Evolutionary conservation across 345 rosid genomes (phyloP), one percentile per base, ranked within the genome.

Genomic region (Populus pruinosa): DNA sequence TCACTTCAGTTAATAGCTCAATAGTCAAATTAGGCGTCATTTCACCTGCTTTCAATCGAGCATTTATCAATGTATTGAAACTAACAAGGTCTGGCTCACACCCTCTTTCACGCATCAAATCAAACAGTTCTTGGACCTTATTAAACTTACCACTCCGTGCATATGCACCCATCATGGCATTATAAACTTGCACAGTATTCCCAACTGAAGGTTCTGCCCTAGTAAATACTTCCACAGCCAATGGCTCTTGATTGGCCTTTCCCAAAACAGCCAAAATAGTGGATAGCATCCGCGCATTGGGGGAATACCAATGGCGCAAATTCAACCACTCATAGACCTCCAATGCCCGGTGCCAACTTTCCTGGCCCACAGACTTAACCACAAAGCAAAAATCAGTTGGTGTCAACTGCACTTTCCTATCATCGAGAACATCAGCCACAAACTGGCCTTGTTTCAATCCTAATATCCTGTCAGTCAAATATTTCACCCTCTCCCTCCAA

Each of bases 271-370:
- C 89, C 85, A 95, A 86, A 43, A 95, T 88, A 8, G 98, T 91
- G 35, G 98, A 88, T 1, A 93, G 88, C 99, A 92, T 91, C 33
- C 97, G 88, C 1, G 99, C 87, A 74, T 86, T 91, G 55, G 99
- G 98, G 0, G 96, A 85, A 79, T 85, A 92, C 98, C 97, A 91
- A 66, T 86, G 89, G 69, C 90, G 86, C 83, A 92, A 85, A 87
- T 93, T 92, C 82, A 95, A 86, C 99, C 99, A 95, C 81, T 93
- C 98, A 36, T 91, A 95, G 49, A 95, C 94, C 88, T 93, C 98
- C 61, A 93, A 75, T 8, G 94, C 94, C 10, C 98, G 92, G n/a
- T 93, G 93, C 99, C 99, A 95, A 82, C 78, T 93, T 81, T 76
- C 86, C 62, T 86, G 88, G 18, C 99, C 99, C 31, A 95, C 96